Base-by-base conservation (phyloP, 2,329 filamentous ascomycete species). In the Alternaria sp. region DNA sequence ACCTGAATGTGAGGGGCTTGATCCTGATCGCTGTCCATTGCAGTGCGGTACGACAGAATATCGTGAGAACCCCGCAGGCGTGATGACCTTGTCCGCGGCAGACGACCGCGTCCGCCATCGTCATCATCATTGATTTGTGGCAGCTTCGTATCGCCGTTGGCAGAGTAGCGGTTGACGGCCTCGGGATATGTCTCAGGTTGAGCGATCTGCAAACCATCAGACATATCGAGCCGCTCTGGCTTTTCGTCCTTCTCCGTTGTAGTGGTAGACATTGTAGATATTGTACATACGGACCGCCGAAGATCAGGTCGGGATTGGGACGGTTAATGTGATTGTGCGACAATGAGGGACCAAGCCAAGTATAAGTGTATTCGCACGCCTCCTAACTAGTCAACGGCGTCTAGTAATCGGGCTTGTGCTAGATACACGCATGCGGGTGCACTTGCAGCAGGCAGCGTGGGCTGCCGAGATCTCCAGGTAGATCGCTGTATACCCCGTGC, bases 191-290 rank as follows among this genome's bases (percentile, higher is more conserved):
- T 37, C 44, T 60, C 51, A 18, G 51, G 58, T n/a, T 60, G 50
- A 28, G 58, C 58, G 23, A 60, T 60, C n/a, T 60, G 51, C 28
- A 60, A 37, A 28, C 51, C 58, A 56, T 60, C 58, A 6, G 51
- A 49, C 23, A 55, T 51, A 21, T 51, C 49, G 5, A 10, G 49
- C 18, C 49, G 30, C 18, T 51, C 49, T 10, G 18, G n/a, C 12
- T 51, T 51, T 23, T 51, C 49, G 18, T 51, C 49, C 18, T 37
- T 51, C 18, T 51, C 49, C 18, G 37, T 41, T 41, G 37, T 41
- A 41, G 37, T 41, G 9, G 37, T 41, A 41, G 37, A 41, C n/a
- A 41, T 18, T 41, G 30, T 26, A 8, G 21, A n/a, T 45, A 56
- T 56, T 11, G 15, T 49, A 20, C 30, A 44, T 23, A 21, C 6